Percentiles rank a stretch among this genome's conserved stretches.
phyloP scores from a whole-genome alignment of 805 yeast genomes.

The Pichia kluyveri region DNA sequence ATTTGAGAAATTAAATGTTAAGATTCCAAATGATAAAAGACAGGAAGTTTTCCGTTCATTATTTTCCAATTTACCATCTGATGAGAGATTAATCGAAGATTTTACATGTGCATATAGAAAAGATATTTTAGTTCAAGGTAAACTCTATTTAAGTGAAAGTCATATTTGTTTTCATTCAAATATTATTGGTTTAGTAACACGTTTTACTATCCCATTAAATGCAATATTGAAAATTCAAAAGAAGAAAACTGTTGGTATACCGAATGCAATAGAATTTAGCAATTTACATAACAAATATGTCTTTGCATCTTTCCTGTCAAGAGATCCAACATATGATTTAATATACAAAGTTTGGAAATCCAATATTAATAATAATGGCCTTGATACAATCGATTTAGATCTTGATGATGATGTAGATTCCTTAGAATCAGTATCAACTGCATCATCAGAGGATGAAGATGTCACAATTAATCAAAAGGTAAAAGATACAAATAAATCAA shows the following conservation, averaged over 20 bases:
- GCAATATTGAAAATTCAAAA: conserved; percentile 60
- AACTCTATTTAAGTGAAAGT: conserved; percentile 46
- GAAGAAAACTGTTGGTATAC: conserved; percentile 56
- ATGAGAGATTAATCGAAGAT: conserved; percentile 51
- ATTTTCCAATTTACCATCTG: conserved; percentile 42
- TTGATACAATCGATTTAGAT: conserved; percentile 15
- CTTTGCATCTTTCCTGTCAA: conserved; percentile 55
- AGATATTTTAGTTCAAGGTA: conserved; percentile 62
- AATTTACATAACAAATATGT: conserved; percentile 54
- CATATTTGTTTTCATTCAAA: conserved; percentile 58
- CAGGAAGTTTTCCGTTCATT: conserved; percentile 53
- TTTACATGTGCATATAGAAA: conserved; percentile 55
- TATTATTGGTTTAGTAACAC: conserved; percentile 59
- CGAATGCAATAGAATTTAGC: conserved; percentile 56
- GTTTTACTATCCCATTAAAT: conserved; percentile 44
- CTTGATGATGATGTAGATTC: conserved; percentile 28
- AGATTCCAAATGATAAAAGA: conserved; percentile 39
- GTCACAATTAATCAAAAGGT: conserved; percentile 6
- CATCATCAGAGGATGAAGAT: conserved; percentile 19
- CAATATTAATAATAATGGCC: conserved; percentile 21
- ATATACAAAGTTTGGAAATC: conserved; percentile 57
- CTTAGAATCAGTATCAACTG: conserved; percentile 19
- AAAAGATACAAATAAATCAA: conserved; percentile 24
- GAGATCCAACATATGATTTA: conserved; percentile 45
- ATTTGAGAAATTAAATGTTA: conserved; percentile 15